Evolutionary conservation across 73 alveolate genomes (phyloP).

Genomic region (Paramecium biaurelia): DNA sequence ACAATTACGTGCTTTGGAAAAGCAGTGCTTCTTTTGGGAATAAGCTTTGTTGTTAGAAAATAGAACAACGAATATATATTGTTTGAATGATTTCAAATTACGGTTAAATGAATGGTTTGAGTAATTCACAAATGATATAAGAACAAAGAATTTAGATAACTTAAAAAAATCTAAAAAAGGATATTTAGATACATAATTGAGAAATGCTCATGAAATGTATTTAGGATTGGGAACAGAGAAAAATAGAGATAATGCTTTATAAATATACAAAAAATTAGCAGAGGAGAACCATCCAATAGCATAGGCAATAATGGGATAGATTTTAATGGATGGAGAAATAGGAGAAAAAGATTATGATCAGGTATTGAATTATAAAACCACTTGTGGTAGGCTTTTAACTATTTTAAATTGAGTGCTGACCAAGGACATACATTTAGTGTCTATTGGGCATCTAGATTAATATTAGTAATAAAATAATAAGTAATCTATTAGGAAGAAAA

Average conservation of each 20-base stretch:
- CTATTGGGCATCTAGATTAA: neutral
- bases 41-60: neutral
- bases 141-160: neutral
- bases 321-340: neutral
- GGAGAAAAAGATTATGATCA: neutral
- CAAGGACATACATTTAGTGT: neutral
- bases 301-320: conserved; percentile 16
- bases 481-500: conserved; percentile 8
- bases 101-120: neutral
- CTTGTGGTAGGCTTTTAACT: conserved; percentile 5
- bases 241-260: neutral
- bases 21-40: neutral
- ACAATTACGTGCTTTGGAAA: neutral
- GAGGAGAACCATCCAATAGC: neutral
- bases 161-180: neutral
- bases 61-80: neutral
- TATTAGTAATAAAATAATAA: neutral
- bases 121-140: neutral
- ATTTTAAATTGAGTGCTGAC: conserved; percentile 7
- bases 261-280: neutral
- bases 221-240: conserved; percentile 16
- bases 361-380: neutral
- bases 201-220: conserved; percentile 25
- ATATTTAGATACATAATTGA: neutral
- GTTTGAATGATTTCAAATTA: neutral